Conservation (phyloP, 345 rosid genomes). For the Salix koriyanagi region DNA sequence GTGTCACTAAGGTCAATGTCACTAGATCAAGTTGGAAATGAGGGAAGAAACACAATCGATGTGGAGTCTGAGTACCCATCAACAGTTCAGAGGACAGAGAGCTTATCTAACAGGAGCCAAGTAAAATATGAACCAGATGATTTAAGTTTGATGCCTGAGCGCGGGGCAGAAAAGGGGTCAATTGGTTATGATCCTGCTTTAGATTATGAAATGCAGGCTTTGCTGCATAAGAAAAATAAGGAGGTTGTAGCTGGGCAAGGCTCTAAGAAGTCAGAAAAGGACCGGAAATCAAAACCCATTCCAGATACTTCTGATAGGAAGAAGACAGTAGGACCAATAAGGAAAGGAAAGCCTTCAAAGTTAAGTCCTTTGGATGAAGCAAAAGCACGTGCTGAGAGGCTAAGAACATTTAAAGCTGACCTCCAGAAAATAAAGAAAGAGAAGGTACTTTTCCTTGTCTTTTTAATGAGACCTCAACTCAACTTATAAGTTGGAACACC, state of each 20-base stretch:
- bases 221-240: constrained; percentile 42
- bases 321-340: constrained; percentile 64
- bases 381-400: constrained; percentile 83
- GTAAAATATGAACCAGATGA: constrained; percentile 76
- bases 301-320: constrained; percentile 52
- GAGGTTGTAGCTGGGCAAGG: constrained; percentile 38
- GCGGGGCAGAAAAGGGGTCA: constrained; percentile 49
- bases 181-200: constrained; percentile 71
- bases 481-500: constrained; percentile 1
- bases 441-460: constrained; percentile 45
- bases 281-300: constrained; percentile 49
- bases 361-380: constrained; percentile 90
- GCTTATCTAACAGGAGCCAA: constrained; percentile 31
- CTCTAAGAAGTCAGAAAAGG: constrained; percentile 53
- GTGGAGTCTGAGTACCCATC: constrained; percentile 60
- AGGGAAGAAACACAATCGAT: constrained; percentile 48
- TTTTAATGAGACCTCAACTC: background rate
- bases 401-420: constrained; percentile 87
- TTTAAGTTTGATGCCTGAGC: constrained; percentile 69
- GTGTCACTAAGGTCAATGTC: constrained; percentile 50
- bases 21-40: constrained; percentile 38
- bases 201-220: constrained; percentile 61
- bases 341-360: constrained; percentile 79
- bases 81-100: constrained; percentile 38
- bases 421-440: constrained; percentile 93